Percentiles rank a stretch among this genome's conserved stretches.
Conservation (phyloP, 352 stramenopile species). For the Globisporangium alternatum region DNA sequence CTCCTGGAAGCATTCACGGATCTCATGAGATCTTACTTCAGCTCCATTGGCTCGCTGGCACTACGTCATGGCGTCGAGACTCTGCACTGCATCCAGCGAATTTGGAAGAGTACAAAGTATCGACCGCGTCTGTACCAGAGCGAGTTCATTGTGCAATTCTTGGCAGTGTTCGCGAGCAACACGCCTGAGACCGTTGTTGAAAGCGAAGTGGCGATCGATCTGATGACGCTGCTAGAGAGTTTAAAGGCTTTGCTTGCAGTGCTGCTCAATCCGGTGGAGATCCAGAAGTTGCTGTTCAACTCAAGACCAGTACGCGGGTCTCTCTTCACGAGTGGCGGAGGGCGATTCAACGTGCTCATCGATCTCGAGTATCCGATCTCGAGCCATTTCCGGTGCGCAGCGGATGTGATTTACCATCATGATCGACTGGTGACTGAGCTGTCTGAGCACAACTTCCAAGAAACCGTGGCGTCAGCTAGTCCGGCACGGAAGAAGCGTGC, state of each 20-base stretch:
- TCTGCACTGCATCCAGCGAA: slow-evolving; percentile 61
- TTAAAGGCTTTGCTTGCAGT: slow-evolving; percentile 40
- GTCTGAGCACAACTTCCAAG: slow-evolving; percentile 6
- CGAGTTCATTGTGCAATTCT: slow-evolving; percentile 63
- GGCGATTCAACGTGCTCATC: slow-evolving; percentile 9
- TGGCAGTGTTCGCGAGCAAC: slow-evolving; percentile 55
- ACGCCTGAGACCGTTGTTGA: slow-evolving; percentile 22
- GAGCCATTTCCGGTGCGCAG: slow-evolving; percentile 43
- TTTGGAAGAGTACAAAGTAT: slow-evolving; percentile 45
- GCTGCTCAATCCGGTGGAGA: slow-evolving; percentile 40
- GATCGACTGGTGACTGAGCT: slow-evolving; percentile 39
- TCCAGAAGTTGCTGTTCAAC: slow-evolving; percentile 41
- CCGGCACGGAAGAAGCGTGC: slow-evolving; percentile 11
- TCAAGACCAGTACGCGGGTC: slow-evolving; percentile 22
- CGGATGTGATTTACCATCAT: slow-evolving; percentile 57
- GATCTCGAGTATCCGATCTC: slow-evolving; percentile 45
- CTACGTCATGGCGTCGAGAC: slow-evolving; percentile 39
- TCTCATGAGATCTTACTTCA: slow-evolving; percentile 42
- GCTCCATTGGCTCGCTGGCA: slow-evolving; percentile 37
- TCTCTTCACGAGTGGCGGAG: slow-evolving; percentile 8
- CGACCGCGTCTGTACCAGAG: slow-evolving; percentile 30
- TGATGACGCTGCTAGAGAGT: slow-evolving; percentile 32
- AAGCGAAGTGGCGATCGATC: slow-evolving; percentile 28
- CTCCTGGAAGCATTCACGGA: slow-evolving; percentile 56
- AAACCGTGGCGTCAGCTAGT: neutral